Percentiles rank a stretch among this genome's conserved stretches.
Conservation (phyloP, 108 stramenopile genomes). For the Skeletonema marinoi region DNA sequence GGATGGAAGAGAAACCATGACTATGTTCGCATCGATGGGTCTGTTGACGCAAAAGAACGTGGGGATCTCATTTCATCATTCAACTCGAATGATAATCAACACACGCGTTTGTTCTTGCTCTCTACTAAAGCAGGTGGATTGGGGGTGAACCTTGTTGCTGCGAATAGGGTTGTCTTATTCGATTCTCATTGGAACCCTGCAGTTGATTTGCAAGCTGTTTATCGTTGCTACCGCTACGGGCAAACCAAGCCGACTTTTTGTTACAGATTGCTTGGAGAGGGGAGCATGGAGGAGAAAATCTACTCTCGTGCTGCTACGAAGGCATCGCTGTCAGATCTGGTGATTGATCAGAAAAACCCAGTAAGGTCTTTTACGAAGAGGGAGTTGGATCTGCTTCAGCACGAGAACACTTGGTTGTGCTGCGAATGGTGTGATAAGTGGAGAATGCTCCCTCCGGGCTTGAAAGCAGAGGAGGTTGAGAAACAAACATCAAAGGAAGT, state of each 20-base stretch:
- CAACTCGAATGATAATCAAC: conserved; percentile 45
- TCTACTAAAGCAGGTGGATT: conserved; percentile 48
- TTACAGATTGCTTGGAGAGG: conserved; percentile 78
- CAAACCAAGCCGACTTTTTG: conserved; percentile 67
- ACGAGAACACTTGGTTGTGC: conserved; percentile 58
- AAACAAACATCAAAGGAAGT: conserved; percentile 14
- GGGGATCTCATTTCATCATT: conserved; percentile 59
- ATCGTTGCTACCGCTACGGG: conserved; percentile 74
- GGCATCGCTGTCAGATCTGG: conserved; percentile 55
- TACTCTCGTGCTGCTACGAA: conserved; percentile 70
- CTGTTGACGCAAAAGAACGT: conserved; percentile 54
- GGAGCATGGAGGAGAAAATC: conserved; percentile 81
- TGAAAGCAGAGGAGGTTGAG: conserved; percentile 5
- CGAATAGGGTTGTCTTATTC: conserved; percentile 65
- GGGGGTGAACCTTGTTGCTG: conserved; percentile 45
- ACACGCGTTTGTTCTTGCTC: conserved; percentile 46
- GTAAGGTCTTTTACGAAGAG: conserved; percentile 54
- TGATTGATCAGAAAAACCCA: conserved; percentile 66
- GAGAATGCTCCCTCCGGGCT: conserved; percentile 41
- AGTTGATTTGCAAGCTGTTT: conserved; percentile 63
- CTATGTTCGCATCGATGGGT: conserved; percentile 79
- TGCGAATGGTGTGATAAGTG: conserved; percentile 61
- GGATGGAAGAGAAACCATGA: conserved; percentile 62
- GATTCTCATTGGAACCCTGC: conserved; percentile 75
- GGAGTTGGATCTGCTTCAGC: conserved; percentile 58